Conservation (phyloP, 1,139 yeast genomes). For the Blastobotrys ciferrii region DNA sequence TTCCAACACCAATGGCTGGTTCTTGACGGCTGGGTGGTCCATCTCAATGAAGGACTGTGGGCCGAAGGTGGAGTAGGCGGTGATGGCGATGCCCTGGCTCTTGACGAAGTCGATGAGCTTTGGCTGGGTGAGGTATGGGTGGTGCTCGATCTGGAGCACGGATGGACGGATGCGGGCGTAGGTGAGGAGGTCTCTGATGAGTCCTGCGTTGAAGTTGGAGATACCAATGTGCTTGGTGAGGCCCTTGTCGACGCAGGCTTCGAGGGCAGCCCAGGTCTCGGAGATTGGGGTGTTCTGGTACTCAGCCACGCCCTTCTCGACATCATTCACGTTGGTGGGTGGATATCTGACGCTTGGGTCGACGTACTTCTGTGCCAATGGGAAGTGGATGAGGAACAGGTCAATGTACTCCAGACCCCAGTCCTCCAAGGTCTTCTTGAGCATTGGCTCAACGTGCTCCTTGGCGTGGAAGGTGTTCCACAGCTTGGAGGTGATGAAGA, state of each 20-base stretch:
- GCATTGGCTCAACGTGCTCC: constrained; percentile 47
- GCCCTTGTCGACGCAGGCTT: constrained; percentile 60
- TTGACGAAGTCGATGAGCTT: constrained; percentile 63
- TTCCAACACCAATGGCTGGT: constrained; percentile 54
- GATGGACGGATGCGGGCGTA: constrained; percentile 74
- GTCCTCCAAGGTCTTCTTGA: constrained; percentile 51
- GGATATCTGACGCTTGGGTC: constrained; percentile 69
- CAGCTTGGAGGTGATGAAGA: constrained; percentile 44
- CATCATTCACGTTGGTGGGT: constrained; percentile 62
- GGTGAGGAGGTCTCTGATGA: constrained; percentile 71
- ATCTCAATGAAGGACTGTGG: constrained; percentile 62
- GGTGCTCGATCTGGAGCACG: constrained; percentile 86
- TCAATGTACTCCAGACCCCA: constrained; percentile 61
- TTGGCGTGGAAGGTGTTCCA: constrained; percentile 45
- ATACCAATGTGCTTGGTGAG: constrained; percentile 74
- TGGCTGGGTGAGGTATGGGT: constrained; percentile 83
- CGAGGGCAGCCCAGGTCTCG: constrained; percentile 78
- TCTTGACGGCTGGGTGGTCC: constrained; percentile 49
- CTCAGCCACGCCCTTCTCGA: constrained; percentile 48
- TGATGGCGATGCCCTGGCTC: constrained; percentile 60
- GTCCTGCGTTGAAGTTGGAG: constrained; percentile 77
- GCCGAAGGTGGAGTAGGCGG: constrained; percentile 74
- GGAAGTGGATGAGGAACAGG: constrained; percentile 64
- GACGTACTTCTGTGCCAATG: constrained; percentile 50
- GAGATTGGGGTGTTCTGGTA: constrained; percentile 57